Conservation (phyloP, 148 eudicot species). For the Chenopodium album region DNA sequence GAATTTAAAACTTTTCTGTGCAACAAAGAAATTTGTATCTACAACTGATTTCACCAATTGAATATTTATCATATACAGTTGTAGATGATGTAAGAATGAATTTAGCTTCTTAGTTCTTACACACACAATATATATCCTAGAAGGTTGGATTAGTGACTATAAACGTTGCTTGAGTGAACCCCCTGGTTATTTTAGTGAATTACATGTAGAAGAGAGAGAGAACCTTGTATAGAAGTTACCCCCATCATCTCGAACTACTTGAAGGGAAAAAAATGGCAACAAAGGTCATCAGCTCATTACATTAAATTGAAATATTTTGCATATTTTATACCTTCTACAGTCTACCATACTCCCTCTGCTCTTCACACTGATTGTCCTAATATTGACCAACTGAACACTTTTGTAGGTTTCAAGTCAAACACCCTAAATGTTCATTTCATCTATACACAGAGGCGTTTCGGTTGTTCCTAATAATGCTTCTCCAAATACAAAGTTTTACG, state of each 20-base stretch:
- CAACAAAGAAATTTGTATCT: background rate
- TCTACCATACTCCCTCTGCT: background rate
- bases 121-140: too few relatives aligned
- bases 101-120: background rate
- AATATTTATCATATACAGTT: background rate
- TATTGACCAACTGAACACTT: background rate
- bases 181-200: too few relatives aligned
- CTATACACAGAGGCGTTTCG: background rate
- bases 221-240: background rate
- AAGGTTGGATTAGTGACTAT: background rate
- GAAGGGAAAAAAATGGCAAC: background rate
- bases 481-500: background rate
- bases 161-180: too few relatives aligned
- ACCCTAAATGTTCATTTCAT: background rate
- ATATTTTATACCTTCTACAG: background rate
- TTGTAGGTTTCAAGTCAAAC: background rate
- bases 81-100: background rate
- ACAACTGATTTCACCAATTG: background rate
- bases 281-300: background rate
- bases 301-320: background rate
- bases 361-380: background rate
- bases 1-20: background rate
- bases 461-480: background rate
- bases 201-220: background rate
- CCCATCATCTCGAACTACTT: background rate